Base-by-base conservation (phyloP, 768 basidiomycete genomes). In the Mycena belliarum region DNA sequence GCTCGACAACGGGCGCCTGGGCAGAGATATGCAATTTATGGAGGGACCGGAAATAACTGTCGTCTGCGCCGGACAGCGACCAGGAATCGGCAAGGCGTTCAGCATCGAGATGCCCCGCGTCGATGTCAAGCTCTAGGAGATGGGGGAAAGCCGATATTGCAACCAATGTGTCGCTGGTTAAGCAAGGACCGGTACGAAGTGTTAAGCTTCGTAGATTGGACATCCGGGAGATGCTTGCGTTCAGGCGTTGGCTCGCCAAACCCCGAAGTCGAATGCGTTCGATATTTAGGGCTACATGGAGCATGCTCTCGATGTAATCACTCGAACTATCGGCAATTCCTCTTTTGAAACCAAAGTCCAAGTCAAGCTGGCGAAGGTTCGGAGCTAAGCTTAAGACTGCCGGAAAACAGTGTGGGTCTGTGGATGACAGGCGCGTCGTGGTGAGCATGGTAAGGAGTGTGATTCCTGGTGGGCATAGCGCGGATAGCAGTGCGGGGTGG, bases 111-210 rank as follows among this genome's bases (percentile, higher is more conserved):
- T 73, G 72, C 11, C 72, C 69, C 2, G 75, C 78, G 52, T 83
- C 80, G 11, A 82, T 50, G 52, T 81, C 75, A 32, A 83, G 70
- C 40, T 78, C 69, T 21, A 52, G 55, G 53, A 83, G 73, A 28
- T 42, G 38, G 10, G 76, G 75, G 24, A 82, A 74, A 20, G 57
- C 55, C 20, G 73, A 70, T 38, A 81, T 63, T 4, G 75, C 69
- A 50, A 70, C 57, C 20, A 83, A 56, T 12, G 75, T 73, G 23
- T 70, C 69, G 16, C 57, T 67, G 21, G 71, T 71, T 50, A 82
- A 64, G 14, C 76, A 73, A 2, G 64, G 48, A 21, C 79, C 78
- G 23, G 74, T 67, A 23, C 74, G 73, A 32, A 82, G 70, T 15
- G 74, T 76, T 25, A 81, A 66, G 6, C 68, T 69, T 33, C 67